These are phyloP conservation scores for Rhynchospora tenuis DNA, from an alignment of 176 grass and related monocot genomes.

Conservation along the genomic window DNA sequence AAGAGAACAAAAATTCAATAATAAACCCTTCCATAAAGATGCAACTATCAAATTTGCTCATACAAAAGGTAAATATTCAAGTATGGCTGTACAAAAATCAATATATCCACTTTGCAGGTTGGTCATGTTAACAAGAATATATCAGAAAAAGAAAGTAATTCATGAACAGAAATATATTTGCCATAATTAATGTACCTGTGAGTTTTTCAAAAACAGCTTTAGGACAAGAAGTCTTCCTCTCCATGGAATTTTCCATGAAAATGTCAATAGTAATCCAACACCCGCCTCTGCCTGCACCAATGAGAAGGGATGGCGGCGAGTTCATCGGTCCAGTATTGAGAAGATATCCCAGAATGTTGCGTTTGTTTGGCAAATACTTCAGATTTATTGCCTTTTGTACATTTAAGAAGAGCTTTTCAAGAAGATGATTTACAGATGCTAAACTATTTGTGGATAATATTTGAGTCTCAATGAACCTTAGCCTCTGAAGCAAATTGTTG, in stretches of 20 bases:
- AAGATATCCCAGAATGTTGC: slow-evolving; percentile 39
- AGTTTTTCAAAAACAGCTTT: slow-evolving; percentile 58
- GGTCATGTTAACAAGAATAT: not conserved
- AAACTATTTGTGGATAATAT: slow-evolving; percentile 40
- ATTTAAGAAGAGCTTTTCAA: slow-evolving; percentile 46
- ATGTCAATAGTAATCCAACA: slow-evolving; percentile 79
- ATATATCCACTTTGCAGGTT: not conserved
- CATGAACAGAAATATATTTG: not conserved
- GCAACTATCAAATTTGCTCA: not conserved
- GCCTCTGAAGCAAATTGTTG: slow-evolving; percentile 62
- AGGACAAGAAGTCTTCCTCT: slow-evolving; percentile 47
- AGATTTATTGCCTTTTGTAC: slow-evolving; percentile 41
- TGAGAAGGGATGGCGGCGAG: slow-evolving; percentile 31
- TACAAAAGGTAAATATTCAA: not conserved
- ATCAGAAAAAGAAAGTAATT: not conserved
- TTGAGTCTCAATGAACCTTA: slow-evolving; percentile 61
- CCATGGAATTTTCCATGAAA: slow-evolving; percentile 83
- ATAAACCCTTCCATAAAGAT: not conserved
- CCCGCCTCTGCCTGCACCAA: slow-evolving; percentile 37
- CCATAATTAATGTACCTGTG: slow-evolving; percentile 35
- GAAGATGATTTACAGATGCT: slow-evolving; percentile 11
- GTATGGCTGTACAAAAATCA: not conserved
- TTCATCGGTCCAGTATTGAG: slow-evolving; percentile 32
- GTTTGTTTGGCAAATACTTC: slow-evolving; percentile 34
- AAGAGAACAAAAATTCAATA: not conserved